phyloP scores from a whole-genome alignment of 371 early-diverging fungal genomes.

The Mortierella sp. region DNA sequence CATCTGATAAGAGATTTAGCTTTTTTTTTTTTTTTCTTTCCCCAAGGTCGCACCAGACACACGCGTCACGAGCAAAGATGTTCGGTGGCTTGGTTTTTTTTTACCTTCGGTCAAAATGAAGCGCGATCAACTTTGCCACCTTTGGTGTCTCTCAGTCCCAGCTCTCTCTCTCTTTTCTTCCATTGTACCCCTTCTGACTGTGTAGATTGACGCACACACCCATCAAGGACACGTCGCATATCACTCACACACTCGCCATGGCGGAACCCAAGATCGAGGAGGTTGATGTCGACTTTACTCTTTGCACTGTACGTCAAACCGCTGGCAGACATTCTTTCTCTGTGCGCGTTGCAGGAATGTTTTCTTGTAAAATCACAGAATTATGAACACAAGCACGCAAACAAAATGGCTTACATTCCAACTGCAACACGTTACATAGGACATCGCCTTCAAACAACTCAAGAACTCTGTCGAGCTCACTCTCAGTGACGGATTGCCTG shows the following conservation, averaged over 20 bases:
- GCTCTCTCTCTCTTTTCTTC: background rate
- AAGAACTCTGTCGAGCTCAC: constrained; percentile 23
- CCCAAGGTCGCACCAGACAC: background rate
- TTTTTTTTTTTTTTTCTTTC: background rate
- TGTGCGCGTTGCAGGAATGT: background rate
- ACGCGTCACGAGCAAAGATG: background rate
- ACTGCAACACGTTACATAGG: constrained; percentile 13
- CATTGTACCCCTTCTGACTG: background rate
- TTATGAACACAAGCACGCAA: background rate
- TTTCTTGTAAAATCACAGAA: background rate
- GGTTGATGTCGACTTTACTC: background rate
- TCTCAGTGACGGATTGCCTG: constrained; percentile 22
- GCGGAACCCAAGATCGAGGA: constrained; percentile 2
- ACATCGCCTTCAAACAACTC: constrained; percentile 37
- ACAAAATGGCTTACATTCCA: background rate
- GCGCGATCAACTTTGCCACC: background rate
- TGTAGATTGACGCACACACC: background rate
- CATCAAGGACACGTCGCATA: background rate
- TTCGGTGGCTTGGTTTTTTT: background rate
- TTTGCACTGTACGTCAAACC: background rate
- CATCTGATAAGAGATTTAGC: background rate
- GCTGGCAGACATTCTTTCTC: background rate
- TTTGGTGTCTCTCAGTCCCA: too few species aligned
- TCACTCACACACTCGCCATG: constrained; percentile 2
- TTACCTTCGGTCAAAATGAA: background rate